These are phyloP conservation scores for Larix sibirica DNA, from an alignment of 83 land plant genomes.

Conservation along the genomic window DNA sequence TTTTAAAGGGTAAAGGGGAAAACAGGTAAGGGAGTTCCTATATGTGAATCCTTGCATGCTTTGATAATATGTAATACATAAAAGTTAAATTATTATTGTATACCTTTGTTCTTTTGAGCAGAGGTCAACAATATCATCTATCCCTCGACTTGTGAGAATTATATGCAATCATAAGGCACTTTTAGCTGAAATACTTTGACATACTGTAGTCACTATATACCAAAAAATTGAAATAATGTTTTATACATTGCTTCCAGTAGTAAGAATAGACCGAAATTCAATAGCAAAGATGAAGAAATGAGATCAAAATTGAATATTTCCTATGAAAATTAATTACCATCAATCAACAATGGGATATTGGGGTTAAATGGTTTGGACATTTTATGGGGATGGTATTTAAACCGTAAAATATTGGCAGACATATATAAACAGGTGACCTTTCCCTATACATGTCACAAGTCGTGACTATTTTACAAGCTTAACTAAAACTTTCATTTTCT, in stretches of 20 bases:
- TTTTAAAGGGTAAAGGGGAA: background rate
- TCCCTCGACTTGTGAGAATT: slow-evolving; percentile 48
- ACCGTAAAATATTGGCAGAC: background rate
- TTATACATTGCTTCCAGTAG: background rate
- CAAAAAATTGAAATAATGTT: background rate
- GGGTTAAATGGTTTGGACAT: background rate
- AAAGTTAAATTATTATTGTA: background rate
- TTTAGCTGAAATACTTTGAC: background rate
- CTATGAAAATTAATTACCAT: background rate
- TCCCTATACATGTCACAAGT: background rate
- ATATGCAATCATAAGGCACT: slow-evolving; percentile 19
- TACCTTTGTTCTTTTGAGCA: slow-evolving; percentile 67
- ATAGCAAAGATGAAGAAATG: background rate
- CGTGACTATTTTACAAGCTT: background rate
- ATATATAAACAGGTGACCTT: too few relatives aligned
- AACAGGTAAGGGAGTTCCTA: background rate
- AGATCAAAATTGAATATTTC: background rate
- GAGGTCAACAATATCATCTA: slow-evolving; percentile 68
- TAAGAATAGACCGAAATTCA: background rate
- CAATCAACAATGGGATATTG: background rate
- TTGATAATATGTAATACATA: background rate
- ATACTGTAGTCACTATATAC: background rate
- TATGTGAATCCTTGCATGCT: background rate
- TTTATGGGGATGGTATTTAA: background rate
- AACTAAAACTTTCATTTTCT: background rate